Evolutionary conservation across 106 monocot species (phyloP).

Genomic region (Acanthochlamys bracteata): DNA sequence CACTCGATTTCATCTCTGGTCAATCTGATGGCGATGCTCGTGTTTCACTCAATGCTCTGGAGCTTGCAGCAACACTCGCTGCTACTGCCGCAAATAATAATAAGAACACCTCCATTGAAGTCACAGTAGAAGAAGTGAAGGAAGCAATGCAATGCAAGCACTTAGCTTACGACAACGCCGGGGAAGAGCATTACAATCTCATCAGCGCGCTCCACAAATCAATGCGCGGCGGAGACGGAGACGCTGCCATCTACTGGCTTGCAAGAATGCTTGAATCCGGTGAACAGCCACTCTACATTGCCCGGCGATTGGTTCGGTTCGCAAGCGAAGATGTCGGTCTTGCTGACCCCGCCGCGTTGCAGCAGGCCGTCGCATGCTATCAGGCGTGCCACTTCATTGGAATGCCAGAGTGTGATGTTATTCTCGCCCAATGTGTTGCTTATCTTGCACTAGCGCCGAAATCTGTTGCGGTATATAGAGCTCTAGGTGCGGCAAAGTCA

Average conservation of each 20-base stretch:
- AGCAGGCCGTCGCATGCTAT: slow-evolving; percentile 61
- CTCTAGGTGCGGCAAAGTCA: slow-evolving; percentile 42
- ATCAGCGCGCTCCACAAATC: slow-evolving; percentile 92
- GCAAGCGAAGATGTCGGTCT: slow-evolving; percentile 80
- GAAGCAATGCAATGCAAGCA: slow-evolving; percentile 80
- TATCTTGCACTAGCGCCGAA: slow-evolving; percentile 72
- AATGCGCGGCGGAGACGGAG: slow-evolving; percentile 57
- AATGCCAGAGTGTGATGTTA: slow-evolving; percentile 72
- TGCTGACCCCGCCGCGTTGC: slow-evolving; percentile 54
- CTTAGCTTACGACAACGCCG: slow-evolving; percentile 62
- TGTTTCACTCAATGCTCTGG: slow-evolving; percentile 61
- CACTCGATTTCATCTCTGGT: slow-evolving; percentile 42
- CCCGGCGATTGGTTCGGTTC: slow-evolving; percentile 64
- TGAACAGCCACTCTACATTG: slow-evolving; percentile 79
- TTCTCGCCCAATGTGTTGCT: slow-evolving; percentile 58
- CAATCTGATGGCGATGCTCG: slow-evolving; percentile 84
- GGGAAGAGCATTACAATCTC: slow-evolving; percentile 85
- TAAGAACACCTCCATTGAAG: background rate
- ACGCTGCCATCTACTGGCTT: slow-evolving; percentile 83
- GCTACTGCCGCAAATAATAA: no score
- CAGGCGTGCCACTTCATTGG: slow-evolving; percentile 77
- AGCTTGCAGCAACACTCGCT: slow-evolving; percentile 44
- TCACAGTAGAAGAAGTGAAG: slow-evolving; percentile 37
- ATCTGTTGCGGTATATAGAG: slow-evolving; percentile 70
- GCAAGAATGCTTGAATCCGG: slow-evolving; percentile 78